Evolutionary conservation across 108 stramenopile species (phyloP), one percentile per base, ranked within the genome.

Genomic region (Nitzschia palea): DNA sequence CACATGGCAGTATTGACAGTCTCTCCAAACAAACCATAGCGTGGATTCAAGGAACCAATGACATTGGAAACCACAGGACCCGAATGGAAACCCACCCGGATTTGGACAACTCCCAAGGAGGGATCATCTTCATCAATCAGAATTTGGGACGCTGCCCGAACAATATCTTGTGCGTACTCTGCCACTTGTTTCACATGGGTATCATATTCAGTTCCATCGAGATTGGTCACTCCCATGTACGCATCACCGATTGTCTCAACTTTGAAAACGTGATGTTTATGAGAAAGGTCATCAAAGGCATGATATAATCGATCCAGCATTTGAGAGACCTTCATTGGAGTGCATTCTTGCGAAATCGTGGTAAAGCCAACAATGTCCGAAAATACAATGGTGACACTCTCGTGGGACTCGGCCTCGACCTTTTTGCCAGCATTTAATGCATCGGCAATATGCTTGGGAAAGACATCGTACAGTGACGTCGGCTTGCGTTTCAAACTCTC

Each of bases 21-120:
- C 20, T 84, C 83, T 6, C 86, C 86, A 73, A 88, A 84, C 4
- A 85, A 43, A 47, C 82, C 64, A 54, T 79, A 87, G 3, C 72
- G 60, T 14, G 76, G 80, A 64, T 79, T 80, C 6, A 64, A 37
- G 8, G 78, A 62, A 0, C 85, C 85, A 12, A 87, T 70, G 5
- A 87, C 83, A 48, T 67, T 66, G 0, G 71, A 75, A 0, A 87
- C 80, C 25, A 82, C 59, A n/a, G 86, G 76, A 14, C 86, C 86
- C 44, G 73, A 71, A 28, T 81, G 76, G 18, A 88, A 51, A 0
- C 86, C 86, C 37, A 79, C 78, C 23, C 84, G 76, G 36, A 85
- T 83, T 2, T 80, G 58, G 33, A 87, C 67, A 28, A 43, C 55
- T 2, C 83, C 86, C 50, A 29, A 40, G 14, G 42, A 52, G 0